Evolutionary conservation across 768 basidiomycete species (phyloP).

Genomic region (Boletus barrowsii): DNA sequence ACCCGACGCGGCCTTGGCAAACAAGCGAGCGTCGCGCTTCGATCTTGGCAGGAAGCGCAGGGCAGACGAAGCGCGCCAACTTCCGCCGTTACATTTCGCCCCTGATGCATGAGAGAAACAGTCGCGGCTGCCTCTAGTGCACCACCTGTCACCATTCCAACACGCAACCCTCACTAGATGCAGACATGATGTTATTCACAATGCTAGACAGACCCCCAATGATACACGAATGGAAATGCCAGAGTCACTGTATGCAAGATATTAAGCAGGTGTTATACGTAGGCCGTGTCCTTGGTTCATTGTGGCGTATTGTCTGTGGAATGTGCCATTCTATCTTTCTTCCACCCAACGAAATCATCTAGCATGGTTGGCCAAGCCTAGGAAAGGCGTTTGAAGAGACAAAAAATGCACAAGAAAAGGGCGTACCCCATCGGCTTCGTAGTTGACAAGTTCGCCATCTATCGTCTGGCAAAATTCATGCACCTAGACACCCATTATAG

Average conservation of each 20-base stretch:
- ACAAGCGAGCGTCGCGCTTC: conserved; percentile 21
- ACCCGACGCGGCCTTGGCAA: neutral
- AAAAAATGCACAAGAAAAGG: neutral
- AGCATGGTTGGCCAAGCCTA: conserved; percentile 83
- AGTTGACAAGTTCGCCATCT: conserved; percentile 56
- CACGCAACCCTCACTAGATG: neutral
- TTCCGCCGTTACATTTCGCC: conserved; percentile 23
- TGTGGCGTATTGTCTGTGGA: neutral
- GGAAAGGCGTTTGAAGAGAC: neutral
- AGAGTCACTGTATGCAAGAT: conserved; percentile 5
- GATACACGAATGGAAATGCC: conserved; percentile 10
- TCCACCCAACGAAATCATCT: conserved; percentile 77
- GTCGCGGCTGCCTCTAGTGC: neutral
- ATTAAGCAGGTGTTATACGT: conserved; percentile 17
- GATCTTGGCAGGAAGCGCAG: conserved; percentile 18
- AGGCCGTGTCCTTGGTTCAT: conserved; percentile 11
- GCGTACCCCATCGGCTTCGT: conserved; percentile 73
- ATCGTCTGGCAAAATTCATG: conserved; percentile 72
- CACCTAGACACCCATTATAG: conserved; percentile 43
- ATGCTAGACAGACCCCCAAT: neutral
- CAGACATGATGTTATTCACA: neutral
- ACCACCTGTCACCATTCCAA: neutral
- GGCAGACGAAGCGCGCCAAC: conserved; percentile 9
- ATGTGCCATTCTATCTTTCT: conserved; percentile 30
- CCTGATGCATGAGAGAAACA: conserved; percentile 1